A percentile compares a stretch with the other conserved stretches of the same genome.
Evolutionary conservation across 805 yeast genomes (phyloP).

Genomic region (Saccharomycopsis guyanensis): DNA sequence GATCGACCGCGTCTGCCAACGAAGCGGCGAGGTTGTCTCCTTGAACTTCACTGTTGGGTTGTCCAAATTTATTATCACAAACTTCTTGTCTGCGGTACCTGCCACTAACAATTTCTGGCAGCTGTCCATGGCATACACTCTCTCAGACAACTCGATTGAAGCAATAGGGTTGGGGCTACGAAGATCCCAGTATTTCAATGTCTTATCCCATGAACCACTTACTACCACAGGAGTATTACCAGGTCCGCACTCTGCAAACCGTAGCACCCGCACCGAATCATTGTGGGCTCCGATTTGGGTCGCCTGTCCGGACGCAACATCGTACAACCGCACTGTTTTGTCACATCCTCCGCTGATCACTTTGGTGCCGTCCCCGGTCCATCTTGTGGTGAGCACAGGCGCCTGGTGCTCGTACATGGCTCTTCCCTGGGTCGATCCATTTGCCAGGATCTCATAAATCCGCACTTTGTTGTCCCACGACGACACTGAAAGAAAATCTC

Average conservation of each 20-base stretch:
- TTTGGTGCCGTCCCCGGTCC: conserved; percentile 82
- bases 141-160: conserved; percentile 77
- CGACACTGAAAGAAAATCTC: conserved; percentile 71
- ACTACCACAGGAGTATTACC: conserved; percentile 71
- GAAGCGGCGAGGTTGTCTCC: conserved; percentile 65
- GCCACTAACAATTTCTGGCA: conserved; percentile 77
- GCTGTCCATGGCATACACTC: conserved; percentile 85
- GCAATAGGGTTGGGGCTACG: conserved; percentile 77
- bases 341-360: conserved; percentile 88
- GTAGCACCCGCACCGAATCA: conserved; percentile 65
- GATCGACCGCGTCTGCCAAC: conserved; percentile 80
- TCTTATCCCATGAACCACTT: conserved; percentile 95
- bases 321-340: conserved; percentile 77
- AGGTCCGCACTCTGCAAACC: conserved; percentile 82
- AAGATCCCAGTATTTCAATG: conserved; percentile 90
- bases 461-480: conserved; percentile 96
- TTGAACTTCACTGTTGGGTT: conserved; percentile 80
- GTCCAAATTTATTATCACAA: conserved; percentile 68
- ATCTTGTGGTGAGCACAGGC: conserved; percentile 75
- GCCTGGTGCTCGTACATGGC: conserved; percentile 87
- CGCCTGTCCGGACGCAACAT: conserved; percentile 71
- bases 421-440: conserved; percentile 78
- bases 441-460: conserved; percentile 73
- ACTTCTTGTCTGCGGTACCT: conserved; percentile 88
- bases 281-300: conserved; percentile 84